These are phyloP conservation scores for Vinca minor DNA, from an alignment of 257 asterid genomes.

Conservation along the genomic window DNA sequence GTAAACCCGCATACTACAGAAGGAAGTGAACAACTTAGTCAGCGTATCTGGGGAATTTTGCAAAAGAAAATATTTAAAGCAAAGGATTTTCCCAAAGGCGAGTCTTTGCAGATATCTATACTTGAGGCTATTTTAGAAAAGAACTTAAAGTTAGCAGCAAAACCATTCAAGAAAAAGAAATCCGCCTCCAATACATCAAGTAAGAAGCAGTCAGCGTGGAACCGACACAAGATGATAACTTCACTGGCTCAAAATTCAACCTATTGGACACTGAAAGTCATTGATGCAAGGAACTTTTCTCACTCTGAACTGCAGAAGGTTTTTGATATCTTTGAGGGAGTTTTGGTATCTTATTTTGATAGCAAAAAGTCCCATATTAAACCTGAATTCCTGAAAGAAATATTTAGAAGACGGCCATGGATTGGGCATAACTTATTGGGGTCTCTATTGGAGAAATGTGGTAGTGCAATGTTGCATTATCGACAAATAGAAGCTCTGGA, in stretches of 20 bases:
- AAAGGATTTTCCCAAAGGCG: conserved; percentile 76
- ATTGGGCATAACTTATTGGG: conserved; percentile 55
- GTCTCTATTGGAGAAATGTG: conserved; percentile 75
- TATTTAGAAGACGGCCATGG: conserved; percentile 70
- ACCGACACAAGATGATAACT: conserved; percentile 59
- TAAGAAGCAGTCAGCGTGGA: conserved; percentile 71
- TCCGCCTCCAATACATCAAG: conserved; percentile 53
- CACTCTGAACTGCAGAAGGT: conserved; percentile 51
- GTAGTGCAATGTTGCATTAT: conserved; percentile 53
- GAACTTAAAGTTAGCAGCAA: conserved; percentile 75
- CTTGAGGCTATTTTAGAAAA: conserved; percentile 72
- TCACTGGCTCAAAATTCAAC: conserved; percentile 78
- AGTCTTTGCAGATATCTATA: conserved; percentile 43
- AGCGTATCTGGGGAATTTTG: conserved; percentile 88
- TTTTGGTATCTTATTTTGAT: conserved; percentile 49
- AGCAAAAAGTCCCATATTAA: conserved; percentile 81
- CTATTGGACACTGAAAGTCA: conserved; percentile 72
- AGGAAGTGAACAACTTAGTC: conserved; percentile 94
- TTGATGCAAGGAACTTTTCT: conserved; percentile 55
- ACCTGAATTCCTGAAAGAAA: conserved; percentile 63
- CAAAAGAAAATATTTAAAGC: conserved; percentile 91
- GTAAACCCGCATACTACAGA: conserved; percentile 74
- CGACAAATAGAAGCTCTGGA: conserved; percentile 87
- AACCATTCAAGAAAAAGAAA: conserved; percentile 80
- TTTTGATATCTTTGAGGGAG: conserved; percentile 43